Percentiles rank a stretch among this genome's conserved stretches.
These are phyloP conservation scores for Thinopyrum elongatum DNA, from an alignment of 176 grass and related monocot species.

Conservation along the genomic window DNA sequence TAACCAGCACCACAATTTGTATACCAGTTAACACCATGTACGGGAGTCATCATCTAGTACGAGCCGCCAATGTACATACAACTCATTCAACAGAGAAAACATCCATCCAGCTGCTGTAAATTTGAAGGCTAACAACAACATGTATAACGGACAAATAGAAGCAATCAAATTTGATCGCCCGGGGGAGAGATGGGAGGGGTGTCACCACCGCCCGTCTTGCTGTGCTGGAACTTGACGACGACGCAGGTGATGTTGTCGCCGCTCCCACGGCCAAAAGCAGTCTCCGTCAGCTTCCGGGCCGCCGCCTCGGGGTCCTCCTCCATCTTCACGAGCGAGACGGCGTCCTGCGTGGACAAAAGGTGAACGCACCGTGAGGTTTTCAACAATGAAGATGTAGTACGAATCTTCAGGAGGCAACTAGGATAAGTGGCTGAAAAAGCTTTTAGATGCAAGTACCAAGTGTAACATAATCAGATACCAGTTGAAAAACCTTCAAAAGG, in stretches of 20 bases:
- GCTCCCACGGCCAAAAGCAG: slow-evolving; percentile 58
- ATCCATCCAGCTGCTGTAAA: background rate
- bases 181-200: background rate
- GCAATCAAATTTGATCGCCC: slow-evolving; percentile 56
- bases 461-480: background rate
- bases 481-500: background rate
- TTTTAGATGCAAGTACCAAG: background rate
- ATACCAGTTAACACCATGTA: background rate
- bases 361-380: background rate
- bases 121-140: background rate
- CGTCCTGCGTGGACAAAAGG: slow-evolving; percentile 41
- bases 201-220: slow-evolving; percentile 36
- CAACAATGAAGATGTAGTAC: background rate
- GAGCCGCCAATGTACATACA: background rate
- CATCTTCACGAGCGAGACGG: slow-evolving; percentile 61
- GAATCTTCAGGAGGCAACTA: background rate
- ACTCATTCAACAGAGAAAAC: background rate
- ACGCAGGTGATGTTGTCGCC: slow-evolving; percentile 90
- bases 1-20: background rate
- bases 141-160: slow-evolving; percentile 34
- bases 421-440: background rate
- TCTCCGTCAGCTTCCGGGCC: slow-evolving; percentile 79
- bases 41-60: background rate
- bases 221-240: slow-evolving; percentile 87
- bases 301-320: slow-evolving; percentile 83